Evolutionary conservation across 768 basidiomycete genomes (phyloP), one percentile per base, ranked within the genome.

Genomic region (Kwoniella shandongensis): DNA sequence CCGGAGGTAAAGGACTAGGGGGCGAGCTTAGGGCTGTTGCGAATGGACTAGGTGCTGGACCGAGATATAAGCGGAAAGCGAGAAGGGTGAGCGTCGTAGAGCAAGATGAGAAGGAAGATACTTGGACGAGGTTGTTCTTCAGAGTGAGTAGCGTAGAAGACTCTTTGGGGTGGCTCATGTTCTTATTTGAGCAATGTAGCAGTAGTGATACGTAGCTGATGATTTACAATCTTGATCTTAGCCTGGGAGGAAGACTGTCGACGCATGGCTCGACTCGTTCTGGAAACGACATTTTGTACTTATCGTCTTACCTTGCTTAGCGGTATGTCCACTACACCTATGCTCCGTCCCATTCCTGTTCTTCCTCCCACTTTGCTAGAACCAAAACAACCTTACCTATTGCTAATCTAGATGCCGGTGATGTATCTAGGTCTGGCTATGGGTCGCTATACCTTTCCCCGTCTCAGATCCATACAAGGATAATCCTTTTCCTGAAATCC

Each of bases 361-460:
- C 0, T 27, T 17, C n/a, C 15, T n/a, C n/a, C n/a, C n/a, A n/a
- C n/a, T n/a, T n/a, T n/a, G n/a, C n/a, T n/a, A n/a, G n/a, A n/a
- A n/a, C n/a, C n/a, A n/a, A n/a, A n/a, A n/a, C n/a, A n/a, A n/a
- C n/a, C n/a, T 22, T 13, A 7, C 17, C 18, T 11, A 3, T 12
- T n/a, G n/a, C n/a, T n/a, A n/a, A n/a, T n/a, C n/a, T n/a, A n/a
- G n/a, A n/a, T n/a, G n/a, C n/a, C n/a, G n/a, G n/a, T n/a, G n/a
- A n/a, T n/a, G n/a, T 12, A 1, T 1, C 4, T 54, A 78, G 77
- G 73, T 78, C 17, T 79, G 79, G 79, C 23, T 78, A 1, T 80
- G 79, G 79, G 77, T 77, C 11, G 73, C 75, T 1, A 60, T 79
- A 1, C 79, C 79, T 4, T 79, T 80, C 49, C 79, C 79, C 0